Percentiles rank a stretch among this genome's conserved stretches.
Evolutionary conservation across 202 grass and related monocot species (phyloP).

Genomic region (Alloteropsis angusta): DNA sequence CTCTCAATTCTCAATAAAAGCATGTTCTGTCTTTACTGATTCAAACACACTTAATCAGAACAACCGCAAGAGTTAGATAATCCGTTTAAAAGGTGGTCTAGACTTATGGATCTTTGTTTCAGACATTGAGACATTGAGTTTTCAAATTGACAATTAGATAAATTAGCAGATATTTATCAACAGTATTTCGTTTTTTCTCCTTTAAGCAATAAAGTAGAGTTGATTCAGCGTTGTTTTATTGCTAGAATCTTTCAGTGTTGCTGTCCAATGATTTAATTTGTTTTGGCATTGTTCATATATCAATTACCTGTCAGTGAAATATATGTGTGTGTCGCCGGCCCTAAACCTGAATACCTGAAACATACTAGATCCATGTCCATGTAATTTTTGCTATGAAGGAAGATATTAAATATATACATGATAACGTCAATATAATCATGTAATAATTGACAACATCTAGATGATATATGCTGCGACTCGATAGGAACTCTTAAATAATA

Average conservation of each 20-base stretch:
- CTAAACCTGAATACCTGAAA: not conserved
- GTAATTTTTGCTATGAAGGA: not conserved
- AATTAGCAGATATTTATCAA: not conserved
- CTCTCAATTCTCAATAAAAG: not conserved
- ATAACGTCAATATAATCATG: not conserved
- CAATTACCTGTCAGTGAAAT: not conserved
- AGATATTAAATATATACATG: not conserved
- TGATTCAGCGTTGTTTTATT: not conserved
- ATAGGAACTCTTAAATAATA: not conserved
- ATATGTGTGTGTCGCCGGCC: not conserved
- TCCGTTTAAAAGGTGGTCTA: not conserved
- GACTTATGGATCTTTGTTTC: not conserved
- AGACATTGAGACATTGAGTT: not conserved
- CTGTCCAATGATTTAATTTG: not conserved
- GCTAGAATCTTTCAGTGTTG: not conserved
- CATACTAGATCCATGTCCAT: not conserved
- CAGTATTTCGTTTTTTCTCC: not conserved
- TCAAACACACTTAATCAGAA: not conserved
- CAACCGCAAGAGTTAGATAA: not conserved
- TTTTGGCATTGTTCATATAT: not conserved
- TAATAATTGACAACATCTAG: constrained; percentile 1
- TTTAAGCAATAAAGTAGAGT: not conserved
- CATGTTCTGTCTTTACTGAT: not conserved
- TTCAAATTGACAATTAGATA: not conserved
- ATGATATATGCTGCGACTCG: not conserved